Conservation (phyloP, 208 protist genomes). For the Polymyxa betae region DNA sequence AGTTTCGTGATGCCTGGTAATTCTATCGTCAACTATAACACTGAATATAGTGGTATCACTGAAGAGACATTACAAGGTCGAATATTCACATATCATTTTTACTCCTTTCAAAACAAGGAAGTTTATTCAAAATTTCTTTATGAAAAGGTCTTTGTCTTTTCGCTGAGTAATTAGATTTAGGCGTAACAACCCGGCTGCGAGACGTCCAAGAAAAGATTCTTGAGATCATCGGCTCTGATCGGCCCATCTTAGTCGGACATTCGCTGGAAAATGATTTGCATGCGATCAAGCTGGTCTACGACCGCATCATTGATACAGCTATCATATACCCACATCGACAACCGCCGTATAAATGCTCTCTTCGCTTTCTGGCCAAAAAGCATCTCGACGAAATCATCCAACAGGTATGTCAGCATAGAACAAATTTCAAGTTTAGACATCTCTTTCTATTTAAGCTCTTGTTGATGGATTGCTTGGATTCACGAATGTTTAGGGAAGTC, state of each 20-base stretch:
- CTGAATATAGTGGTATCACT: slow-evolving; percentile 64
- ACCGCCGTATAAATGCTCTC: not conserved
- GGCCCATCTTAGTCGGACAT: slow-evolving; percentile 65
- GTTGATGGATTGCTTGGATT: no score
- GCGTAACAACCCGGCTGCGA: not conserved
- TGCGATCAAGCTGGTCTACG: slow-evolving; percentile 53
- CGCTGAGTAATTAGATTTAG: not conserved
- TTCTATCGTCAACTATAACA: slow-evolving; percentile 58
- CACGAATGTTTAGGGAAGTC: not conserved
- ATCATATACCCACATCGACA: slow-evolving; percentile 48
- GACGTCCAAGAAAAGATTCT: not conserved
- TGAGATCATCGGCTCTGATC: not conserved
- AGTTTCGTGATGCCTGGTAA: slow-evolving; percentile 35
- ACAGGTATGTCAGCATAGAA: not conserved
- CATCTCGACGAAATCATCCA: not conserved
- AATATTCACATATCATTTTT: no score
- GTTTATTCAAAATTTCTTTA: not conserved
- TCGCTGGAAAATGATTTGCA: slow-evolving; percentile 67
- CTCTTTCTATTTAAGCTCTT: not conserved
- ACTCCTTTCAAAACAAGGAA: no score
- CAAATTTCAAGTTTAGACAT: not conserved
- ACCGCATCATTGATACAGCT: slow-evolving; percentile 61
- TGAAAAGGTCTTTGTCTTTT: not conserved
- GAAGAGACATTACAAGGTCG: slow-evolving; percentile 59
- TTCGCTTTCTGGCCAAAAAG: not conserved